These are phyloP conservation scores for Drechslerella coelobrocha DNA, from an alignment of 2,329 filamentous ascomycete genomes.

Conservation along the genomic window DNA sequence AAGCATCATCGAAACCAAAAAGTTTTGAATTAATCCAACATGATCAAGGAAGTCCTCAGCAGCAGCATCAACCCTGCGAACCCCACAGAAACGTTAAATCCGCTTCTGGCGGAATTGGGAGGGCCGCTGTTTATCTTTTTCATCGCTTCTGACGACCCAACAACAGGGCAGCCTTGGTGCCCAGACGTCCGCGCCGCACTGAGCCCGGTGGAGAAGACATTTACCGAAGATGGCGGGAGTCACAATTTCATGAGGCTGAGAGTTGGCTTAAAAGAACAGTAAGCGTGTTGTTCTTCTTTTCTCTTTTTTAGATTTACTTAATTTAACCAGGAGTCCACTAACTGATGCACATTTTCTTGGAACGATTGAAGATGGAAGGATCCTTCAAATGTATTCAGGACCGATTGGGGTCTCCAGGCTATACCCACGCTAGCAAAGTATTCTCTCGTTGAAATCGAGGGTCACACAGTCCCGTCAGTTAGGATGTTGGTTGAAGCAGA, in stretches of 20 bases:
- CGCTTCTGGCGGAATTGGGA: slow-evolving; percentile 11
- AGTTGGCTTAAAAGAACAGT: slow-evolving; percentile 56
- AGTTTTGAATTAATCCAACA: not conserved
- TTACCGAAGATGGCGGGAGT: slow-evolving; percentile 54
- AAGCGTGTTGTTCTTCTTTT: slow-evolving; percentile 55
- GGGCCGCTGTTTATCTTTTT: slow-evolving; percentile 57
- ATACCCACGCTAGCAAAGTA: slow-evolving; percentile 58
- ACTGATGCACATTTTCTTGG: not conserved
- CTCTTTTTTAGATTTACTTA: not conserved
- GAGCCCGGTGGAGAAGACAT: slow-evolving; percentile 56
- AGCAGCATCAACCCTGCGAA: not conserved
- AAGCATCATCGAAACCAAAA: not conserved
- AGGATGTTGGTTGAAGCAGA: slow-evolving; percentile 37
- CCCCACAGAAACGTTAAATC: slow-evolving; percentile 6
- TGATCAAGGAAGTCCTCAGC: not conserved
- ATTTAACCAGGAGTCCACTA: not conserved
- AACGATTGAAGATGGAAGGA: slow-evolving; percentile 56
- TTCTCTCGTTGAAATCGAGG: slow-evolving; percentile 56
- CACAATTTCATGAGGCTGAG: slow-evolving; percentile 55
- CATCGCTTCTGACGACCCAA: slow-evolving; percentile 57
- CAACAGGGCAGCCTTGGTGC: slow-evolving; percentile 59
- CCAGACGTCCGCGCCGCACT: slow-evolving; percentile 59
- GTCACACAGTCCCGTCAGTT: slow-evolving; percentile 55
- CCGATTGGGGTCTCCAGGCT: slow-evolving; percentile 57
- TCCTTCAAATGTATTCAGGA: slow-evolving; percentile 56